Evolutionary conservation across 768 basidiomycete species (phyloP), one percentile per base, ranked within the genome.

Genomic region (Auricularia auricula-judae): DNA sequence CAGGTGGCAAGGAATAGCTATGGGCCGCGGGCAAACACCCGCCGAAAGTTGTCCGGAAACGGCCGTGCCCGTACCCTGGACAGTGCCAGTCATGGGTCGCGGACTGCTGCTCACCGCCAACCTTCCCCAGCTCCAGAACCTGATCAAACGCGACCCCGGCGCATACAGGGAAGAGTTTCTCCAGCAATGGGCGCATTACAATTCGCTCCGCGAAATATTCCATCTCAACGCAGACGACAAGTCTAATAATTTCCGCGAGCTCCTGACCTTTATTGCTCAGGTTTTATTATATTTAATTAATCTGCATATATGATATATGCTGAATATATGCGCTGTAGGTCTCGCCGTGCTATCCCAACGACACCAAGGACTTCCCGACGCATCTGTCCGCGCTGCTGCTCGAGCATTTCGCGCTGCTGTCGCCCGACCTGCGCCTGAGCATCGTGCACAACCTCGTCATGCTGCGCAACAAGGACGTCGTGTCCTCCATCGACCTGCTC

Each of bases 121-220:
- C 72, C 84, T 98, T 8, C 95, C 97, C 0, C 93, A 97, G 72
- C 82, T 99, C 7, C 96, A 98, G 74, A 98, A 98, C 73, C 81
- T 98, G 63, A 94, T 99, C 74, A 99, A 99, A 73, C 84, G 97
- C 54, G 93, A 97, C 73, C 91, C 96, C 3, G 75, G 78, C 8
- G 87, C 84, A 0, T 98, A 99, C 79, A 89, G 85, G 72, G 96
- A 98, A 66, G 97, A 99, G 70, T 99, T 98, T 69, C 72, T 94
- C 16, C 93, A 93, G 68, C 96, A 99, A 80, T 97, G 93, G 88
- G 91, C 91, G 66, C 92, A 96, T 74, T 98, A 95, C 76, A 84
- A 89, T 69, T 89, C 86, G 68, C 86, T 89, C 64, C 84, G 91
- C 39, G 84, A 92, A 70, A 89, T 99, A 67, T 93, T 94, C 70